These are phyloP conservation scores for Hemisphaericaspora xylanilytica DNA, from an alignment of 1,139 yeast species.

Conservation along the genomic window DNA sequence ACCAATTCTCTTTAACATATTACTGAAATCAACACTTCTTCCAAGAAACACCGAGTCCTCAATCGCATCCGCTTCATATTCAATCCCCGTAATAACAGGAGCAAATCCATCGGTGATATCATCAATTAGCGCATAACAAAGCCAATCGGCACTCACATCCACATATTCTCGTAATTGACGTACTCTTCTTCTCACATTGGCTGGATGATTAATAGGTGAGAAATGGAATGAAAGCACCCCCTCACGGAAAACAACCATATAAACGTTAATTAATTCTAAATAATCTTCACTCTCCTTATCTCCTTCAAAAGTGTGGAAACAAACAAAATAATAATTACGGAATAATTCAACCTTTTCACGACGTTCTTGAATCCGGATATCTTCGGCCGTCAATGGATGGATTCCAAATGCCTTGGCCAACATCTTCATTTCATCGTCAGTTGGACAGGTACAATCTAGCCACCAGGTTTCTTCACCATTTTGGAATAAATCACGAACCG, in stretches of 20 bases:
- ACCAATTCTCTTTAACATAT: constrained; percentile 76
- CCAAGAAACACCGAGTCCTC: constrained; percentile 61
- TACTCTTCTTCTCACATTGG: constrained; percentile 84
- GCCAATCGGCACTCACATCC: constrained; percentile 84
- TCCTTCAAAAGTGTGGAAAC: constrained; percentile 76
- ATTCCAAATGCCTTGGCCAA: constrained; percentile 72
- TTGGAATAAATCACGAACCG: constrained; percentile 56
- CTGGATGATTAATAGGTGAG: constrained; percentile 74
- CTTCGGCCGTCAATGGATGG: constrained; percentile 82
- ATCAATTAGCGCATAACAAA: constrained; percentile 87
- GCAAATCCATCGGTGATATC: constrained; percentile 92
- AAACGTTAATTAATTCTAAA: constrained; percentile 81
- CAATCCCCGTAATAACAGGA: constrained; percentile 80
- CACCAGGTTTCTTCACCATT: constrained; percentile 65
- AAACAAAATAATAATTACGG: constrained; percentile 69
- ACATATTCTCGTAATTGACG: constrained; percentile 85
- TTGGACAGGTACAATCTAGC: constrained; percentile 70
- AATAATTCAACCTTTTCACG: constrained; percentile 80
- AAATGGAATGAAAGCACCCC: constrained; percentile 85
- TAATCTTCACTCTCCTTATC: constrained; percentile 75
- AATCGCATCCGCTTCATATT: constrained; percentile 84
- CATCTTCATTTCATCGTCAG: constrained; percentile 63
- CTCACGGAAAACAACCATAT: constrained; percentile 80
- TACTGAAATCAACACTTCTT: constrained; percentile 52
- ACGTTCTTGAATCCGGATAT: constrained; percentile 77